Evolutionary conservation across 495 filamentous ascomycete genomes (phyloP), one percentile per base, ranked within the genome.

Genomic region (Penicillium goetzii): DNA sequence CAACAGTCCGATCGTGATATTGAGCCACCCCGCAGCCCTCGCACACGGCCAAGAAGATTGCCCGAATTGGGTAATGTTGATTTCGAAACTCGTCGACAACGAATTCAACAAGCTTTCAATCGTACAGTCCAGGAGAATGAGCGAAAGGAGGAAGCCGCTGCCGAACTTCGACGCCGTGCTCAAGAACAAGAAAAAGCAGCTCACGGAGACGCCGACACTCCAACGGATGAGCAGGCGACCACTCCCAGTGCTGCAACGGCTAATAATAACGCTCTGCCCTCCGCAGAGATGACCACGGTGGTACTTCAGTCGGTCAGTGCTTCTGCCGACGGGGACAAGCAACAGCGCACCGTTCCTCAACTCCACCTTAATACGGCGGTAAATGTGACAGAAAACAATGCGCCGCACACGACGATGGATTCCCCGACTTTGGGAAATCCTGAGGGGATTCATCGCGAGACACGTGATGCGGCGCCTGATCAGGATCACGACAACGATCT

Each of bases 91-190:
- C 83, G 90, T 30, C 83, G 91, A 54, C 89, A 90, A 61, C 86
- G 83, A 47, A 94, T 94, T 60, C 88, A 92, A 66, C 85, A 91
- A 51, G 91, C 91, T 1, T 91, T 94, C 65, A 92, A 88, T 51
- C 88, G 88, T 59, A 90, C 88, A 23, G 86, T 93, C 47, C 84
- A 87, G 63, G 88, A 90, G 68, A 88, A 78, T 68, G 85, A 92
- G 68, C 82, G 83, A 61, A 84, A 80, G 60, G 83, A 87, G 64
- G 80, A 81, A 65, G 72, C 74, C 61, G 79, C 80, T 53, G 78
- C 76, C 1, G 78, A 84, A 59, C 70, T 73, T 71, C 79, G 72
- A 72, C 79, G 74, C 59, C 72, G 74, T 30, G 73, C 72, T 47
- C 69, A 65, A 61, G 26, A 33, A 26, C 45, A 38, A 43, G 34